A percentile compares a stretch with the other conserved stretches of the same genome.
These are phyloP conservation scores for Aquilaria yunnanensis DNA, from an alignment of 345 rosid genomes.

Conservation along the genomic window DNA sequence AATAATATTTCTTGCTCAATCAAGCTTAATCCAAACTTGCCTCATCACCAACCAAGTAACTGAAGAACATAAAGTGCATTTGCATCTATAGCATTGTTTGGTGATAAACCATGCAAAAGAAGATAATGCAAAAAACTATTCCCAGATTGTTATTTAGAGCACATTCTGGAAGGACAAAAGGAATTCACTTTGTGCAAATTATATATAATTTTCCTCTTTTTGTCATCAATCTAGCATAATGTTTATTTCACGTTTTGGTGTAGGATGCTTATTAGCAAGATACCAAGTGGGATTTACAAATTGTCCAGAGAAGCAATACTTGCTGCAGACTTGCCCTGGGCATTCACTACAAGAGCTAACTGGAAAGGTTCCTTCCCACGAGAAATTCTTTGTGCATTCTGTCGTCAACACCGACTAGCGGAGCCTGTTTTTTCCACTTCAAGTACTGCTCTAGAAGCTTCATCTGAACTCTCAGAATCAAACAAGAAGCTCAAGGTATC, in stretches of 20 bases:
- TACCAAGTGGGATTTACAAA: slow-evolving; percentile 80
- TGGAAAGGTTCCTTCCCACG: slow-evolving; percentile 88
- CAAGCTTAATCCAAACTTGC: not conserved
- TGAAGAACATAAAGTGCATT: too few species aligned
- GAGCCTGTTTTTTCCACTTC: slow-evolving; percentile 59
- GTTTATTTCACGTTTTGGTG: slow-evolving; percentile 13
- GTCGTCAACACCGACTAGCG: slow-evolving; percentile 75
- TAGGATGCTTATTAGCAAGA: slow-evolving; percentile 63
- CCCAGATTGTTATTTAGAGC: too few species aligned
- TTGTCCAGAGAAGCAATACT: slow-evolving; percentile 68
- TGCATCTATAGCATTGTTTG: too few species aligned
- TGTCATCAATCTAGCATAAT: too few species aligned
- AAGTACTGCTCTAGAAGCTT: slow-evolving; percentile 30
- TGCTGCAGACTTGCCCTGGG: slow-evolving; percentile 58
- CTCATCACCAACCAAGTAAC: too few species aligned
- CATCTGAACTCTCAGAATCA: slow-evolving; percentile 40
- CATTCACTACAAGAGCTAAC: slow-evolving; percentile 61
- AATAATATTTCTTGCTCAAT: slow-evolving; percentile 1
- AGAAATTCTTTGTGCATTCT: slow-evolving; percentile 67
- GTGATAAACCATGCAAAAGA: too few species aligned
- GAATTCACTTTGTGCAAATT: too few species aligned
- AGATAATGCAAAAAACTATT: too few species aligned
- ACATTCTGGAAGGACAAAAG: too few species aligned
- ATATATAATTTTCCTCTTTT: too few species aligned
- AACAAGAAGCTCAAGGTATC: slow-evolving; percentile 44